A percentile compares a stretch with the other conserved stretches of the same genome.
These are phyloP conservation scores for Triticum turgidum DNA, from an alignment of 176 grass and related monocot genomes.

Conservation along the genomic window DNA sequence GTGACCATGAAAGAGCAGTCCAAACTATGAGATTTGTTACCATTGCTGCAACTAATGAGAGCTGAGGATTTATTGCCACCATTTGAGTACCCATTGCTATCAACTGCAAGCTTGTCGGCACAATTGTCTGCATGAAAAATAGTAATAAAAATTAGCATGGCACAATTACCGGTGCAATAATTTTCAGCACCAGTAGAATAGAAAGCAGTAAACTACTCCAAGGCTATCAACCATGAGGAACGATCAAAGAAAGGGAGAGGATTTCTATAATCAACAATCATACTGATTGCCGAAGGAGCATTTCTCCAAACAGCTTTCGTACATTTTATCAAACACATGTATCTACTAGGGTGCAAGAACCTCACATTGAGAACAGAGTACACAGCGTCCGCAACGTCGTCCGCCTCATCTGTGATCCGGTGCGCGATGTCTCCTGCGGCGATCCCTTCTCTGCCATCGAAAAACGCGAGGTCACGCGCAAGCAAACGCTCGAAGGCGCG, in stretches of 20 bases:
- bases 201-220: background rate
- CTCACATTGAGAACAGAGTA: conserved; percentile 73
- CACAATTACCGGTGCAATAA: background rate
- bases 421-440: conserved; percentile 59
- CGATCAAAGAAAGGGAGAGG: background rate
- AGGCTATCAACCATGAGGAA: background rate
- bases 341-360: background rate
- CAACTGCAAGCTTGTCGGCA: conserved; percentile 69
- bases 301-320: conserved; percentile 30
- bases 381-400: conserved; percentile 69
- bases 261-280: background rate
- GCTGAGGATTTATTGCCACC: conserved; percentile 51
- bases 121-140: conserved; percentile 49
- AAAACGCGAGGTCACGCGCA: conserved; percentile 60
- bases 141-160: conserved; percentile 24
- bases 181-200: background rate
- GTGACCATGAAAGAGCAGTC: background rate
- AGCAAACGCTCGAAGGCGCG: conserved; percentile 65
- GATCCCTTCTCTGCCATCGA: conserved; percentile 55
- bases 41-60: conserved; percentile 55
- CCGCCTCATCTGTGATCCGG: conserved; percentile 60
- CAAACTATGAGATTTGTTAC: conserved; percentile 28
- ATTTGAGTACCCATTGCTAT: conserved; percentile 74
- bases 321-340: background rate
- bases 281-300: background rate